Evolutionary conservation across 2,329 filamentous ascomycete genomes (phyloP).

Genomic region (Aspergillus novoparasiticus): DNA sequence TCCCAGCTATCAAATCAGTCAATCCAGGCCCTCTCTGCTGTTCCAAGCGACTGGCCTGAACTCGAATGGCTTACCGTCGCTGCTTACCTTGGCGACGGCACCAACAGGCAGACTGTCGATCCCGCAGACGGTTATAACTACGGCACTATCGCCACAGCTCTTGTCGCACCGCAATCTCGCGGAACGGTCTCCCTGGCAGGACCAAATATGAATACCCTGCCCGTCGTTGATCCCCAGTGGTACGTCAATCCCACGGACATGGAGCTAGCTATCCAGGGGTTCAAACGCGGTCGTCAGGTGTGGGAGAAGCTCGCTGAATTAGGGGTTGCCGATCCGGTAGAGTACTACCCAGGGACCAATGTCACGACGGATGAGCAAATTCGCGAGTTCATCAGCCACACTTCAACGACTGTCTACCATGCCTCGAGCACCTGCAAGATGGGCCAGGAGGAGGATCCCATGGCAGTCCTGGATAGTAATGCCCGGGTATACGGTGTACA

Average conservation of each 20-base stretch:
- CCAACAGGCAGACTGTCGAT: slow-evolving; percentile 16
- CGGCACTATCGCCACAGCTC: slow-evolving; percentile 15
- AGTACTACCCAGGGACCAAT: slow-evolving; percentile 39
- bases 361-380: slow-evolving; percentile 48
- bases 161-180: slow-evolving; percentile 19
- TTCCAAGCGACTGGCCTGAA: slow-evolving; percentile 38
- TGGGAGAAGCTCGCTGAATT: slow-evolving; percentile 27
- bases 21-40: slow-evolving; percentile 17
- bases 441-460: slow-evolving; percentile 32
- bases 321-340: slow-evolving; percentile 27
- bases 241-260: slow-evolving; percentile 35
- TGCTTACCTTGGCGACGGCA: slow-evolving; percentile 21
- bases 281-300: slow-evolving; percentile 45
- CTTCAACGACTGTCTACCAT: slow-evolving; percentile 36
- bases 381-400: slow-evolving; percentile 29
- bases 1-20: slow-evolving; percentile 19
- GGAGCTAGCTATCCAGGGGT: slow-evolving; percentile 46
- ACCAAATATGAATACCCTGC: slow-evolving; percentile 20
- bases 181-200: slow-evolving; percentile 18
- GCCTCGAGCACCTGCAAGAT: slow-evolving; percentile 42
- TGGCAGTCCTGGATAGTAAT: slow-evolving; percentile 39
- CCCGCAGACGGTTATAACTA: slow-evolving; percentile 26
- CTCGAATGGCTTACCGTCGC: slow-evolving; percentile 29
- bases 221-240: slow-evolving; percentile 20
- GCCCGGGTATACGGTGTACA: slow-evolving; percentile 34